Evolutionary conservation across 371 early-diverging fungal genomes (phyloP).

Genomic region (Coemansia sp.): DNA sequence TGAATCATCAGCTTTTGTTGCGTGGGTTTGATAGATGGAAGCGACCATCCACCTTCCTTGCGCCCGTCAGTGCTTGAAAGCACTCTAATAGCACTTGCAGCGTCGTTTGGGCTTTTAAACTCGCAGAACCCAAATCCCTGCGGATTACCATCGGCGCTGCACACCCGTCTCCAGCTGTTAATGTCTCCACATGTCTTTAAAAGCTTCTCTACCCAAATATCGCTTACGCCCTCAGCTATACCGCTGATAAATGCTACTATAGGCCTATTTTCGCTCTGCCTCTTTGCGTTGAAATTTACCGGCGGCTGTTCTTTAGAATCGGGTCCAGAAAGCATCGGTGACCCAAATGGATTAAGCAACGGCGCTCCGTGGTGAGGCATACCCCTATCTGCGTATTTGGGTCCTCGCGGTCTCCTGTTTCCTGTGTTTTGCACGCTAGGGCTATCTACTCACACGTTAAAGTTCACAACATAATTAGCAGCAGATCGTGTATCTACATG

Average conservation of each 20-base stretch:
- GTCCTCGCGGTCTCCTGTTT: neutral
- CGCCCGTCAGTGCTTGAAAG: slow-evolving; percentile 11
- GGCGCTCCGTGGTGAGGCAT: neutral
- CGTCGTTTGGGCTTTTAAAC: slow-evolving; percentile 19
- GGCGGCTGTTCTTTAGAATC: neutral
- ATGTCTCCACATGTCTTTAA: slow-evolving; percentile 43
- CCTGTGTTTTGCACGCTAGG: neutral
- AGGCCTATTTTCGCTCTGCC: neutral
- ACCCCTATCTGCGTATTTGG: neutral
- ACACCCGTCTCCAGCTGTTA: slow-evolving; percentile 38
- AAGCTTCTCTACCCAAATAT: slow-evolving; percentile 35
- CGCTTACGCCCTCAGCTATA: slow-evolving; percentile 25
- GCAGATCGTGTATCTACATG: neutral
- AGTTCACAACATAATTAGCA: neutral
- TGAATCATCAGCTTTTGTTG: slow-evolving; percentile 11
- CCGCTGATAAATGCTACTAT: slow-evolving; percentile 43
- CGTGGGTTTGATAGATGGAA: neutral
- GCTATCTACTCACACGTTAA: neutral
- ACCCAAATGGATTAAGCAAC: neutral
- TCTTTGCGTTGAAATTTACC: neutral
- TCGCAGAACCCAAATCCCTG: slow-evolving; percentile 52
- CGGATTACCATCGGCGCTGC: slow-evolving; percentile 34
- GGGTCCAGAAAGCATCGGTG: neutral
- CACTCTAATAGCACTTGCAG: slow-evolving; percentile 34
- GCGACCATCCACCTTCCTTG: neutral